Conservation (phyloP, 2,329 filamentous ascomycete species). For the Microdochium paspali region DNA sequence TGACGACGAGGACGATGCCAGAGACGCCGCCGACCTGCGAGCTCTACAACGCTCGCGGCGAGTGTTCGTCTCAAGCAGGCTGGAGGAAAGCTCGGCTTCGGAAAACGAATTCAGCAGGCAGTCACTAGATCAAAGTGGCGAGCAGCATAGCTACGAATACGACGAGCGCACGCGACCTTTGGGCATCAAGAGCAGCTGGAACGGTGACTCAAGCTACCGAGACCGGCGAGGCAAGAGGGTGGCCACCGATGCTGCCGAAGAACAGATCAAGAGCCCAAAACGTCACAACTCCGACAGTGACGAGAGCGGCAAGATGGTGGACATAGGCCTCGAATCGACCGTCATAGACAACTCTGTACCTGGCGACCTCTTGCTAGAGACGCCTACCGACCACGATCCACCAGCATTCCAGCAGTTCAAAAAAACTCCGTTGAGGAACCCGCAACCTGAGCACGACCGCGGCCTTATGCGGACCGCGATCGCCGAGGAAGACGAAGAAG, state of each 20-base stretch:
- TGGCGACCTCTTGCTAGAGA: slow-evolving; percentile 48
- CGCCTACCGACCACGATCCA: slow-evolving; percentile 40
- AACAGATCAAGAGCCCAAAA: slow-evolving; percentile 14
- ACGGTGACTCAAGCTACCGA: slow-evolving; percentile 38
- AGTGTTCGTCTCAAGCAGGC: slow-evolving; percentile 73
- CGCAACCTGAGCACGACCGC: slow-evolving; percentile 37
- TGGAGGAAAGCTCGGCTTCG: slow-evolving; percentile 78
- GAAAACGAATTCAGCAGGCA: slow-evolving; percentile 59
- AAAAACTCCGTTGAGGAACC: slow-evolving; percentile 27
- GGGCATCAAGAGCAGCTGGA: slow-evolving; percentile 58
- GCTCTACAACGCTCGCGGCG: slow-evolving; percentile 83
- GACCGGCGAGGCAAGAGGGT: slow-evolving; percentile 28
- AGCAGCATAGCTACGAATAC: slow-evolving; percentile 33
- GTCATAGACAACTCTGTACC: slow-evolving; percentile 51
- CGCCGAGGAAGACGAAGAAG: slow-evolving; percentile 22
- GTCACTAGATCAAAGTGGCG: slow-evolving; percentile 43
- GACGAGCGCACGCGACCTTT: slow-evolving; percentile 36
- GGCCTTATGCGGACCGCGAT: slow-evolving; percentile 30
- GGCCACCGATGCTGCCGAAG: slow-evolving; percentile 27
- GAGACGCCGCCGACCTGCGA: slow-evolving; percentile 89
- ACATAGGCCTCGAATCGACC: slow-evolving; percentile 71
- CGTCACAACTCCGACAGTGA: slow-evolving; percentile 22
- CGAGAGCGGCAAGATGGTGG: slow-evolving; percentile 65
- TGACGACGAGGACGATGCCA: slow-evolving; percentile 86
- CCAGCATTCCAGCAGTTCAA: slow-evolving; percentile 56